Conservation (phyloP, 2,329 filamentous ascomycete genomes). For the Penicillium thymicola region DNA sequence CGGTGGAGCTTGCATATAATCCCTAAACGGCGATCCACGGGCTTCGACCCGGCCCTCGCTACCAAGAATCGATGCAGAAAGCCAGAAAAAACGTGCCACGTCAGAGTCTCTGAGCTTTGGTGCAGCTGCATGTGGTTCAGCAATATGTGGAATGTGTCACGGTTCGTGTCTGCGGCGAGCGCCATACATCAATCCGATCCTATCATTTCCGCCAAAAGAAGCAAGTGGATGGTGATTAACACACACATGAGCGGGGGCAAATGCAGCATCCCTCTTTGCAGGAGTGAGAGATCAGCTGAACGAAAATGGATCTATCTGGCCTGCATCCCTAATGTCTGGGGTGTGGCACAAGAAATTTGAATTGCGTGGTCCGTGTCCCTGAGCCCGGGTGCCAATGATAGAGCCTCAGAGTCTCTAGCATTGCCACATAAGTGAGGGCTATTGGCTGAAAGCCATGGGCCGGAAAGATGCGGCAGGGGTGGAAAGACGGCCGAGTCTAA, state of each 20-base stretch:
- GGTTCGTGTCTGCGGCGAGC: conserved; percentile 32
- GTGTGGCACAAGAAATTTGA: conserved; percentile 17
- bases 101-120: conserved; percentile 40
- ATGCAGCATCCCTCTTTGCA: conserved; percentile 42
- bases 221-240: conserved; percentile 29
- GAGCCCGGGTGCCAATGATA: conserved; percentile 30
- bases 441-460: conserved; percentile 28
- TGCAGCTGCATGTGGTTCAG: conserved; percentile 39
- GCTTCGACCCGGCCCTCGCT: conserved; percentile 24
- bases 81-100: conserved; percentile 40
- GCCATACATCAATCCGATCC: conserved; percentile 29
- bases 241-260: conserved; percentile 37
- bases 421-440: conserved; percentile 29
- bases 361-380: conserved; percentile 22
- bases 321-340: conserved; percentile 16
- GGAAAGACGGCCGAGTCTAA: conserved; percentile 16
- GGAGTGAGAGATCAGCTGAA: conserved; percentile 43
- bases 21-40: conserved; percentile 22
- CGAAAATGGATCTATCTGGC: conserved; percentile 27
- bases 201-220: conserved; percentile 31
- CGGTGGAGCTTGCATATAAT: conserved; percentile 13
- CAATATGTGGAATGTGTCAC: conserved; percentile 35
- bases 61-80: conserved; percentile 23
- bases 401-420: conserved; percentile 30
- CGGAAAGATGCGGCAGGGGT: conserved; percentile 30